These are phyloP conservation scores for Saturnispora gosingensis DNA, from an alignment of 805 yeast genomes.

Conservation along the genomic window DNA sequence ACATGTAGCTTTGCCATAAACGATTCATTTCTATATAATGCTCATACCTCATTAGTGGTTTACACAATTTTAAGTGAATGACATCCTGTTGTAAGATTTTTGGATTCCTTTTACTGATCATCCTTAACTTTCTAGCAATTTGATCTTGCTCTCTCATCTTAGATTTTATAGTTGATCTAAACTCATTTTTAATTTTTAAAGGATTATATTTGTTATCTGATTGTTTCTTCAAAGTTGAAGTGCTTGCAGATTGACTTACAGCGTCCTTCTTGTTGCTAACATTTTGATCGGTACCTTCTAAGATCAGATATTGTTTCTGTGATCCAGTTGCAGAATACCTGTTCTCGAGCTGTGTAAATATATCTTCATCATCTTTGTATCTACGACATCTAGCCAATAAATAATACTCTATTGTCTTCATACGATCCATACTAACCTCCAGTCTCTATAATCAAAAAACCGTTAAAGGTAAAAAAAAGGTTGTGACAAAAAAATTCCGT, in stretches of 20 bases:
- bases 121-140: conserved; percentile 30
- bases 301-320: conserved; percentile 37
- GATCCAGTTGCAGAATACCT: conserved; percentile 39
- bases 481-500: neutral
- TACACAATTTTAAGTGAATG: conserved; percentile 16
- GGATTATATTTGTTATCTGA: conserved; percentile 17
- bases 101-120: conserved; percentile 19
- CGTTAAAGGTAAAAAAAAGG: neutral
- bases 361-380: conserved; percentile 27
- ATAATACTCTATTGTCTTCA: conserved; percentile 36
- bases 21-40: conserved; percentile 45
- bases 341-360: conserved; percentile 33
- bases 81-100: conserved; percentile 15
- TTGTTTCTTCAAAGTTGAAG: neutral
- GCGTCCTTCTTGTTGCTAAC: conserved; percentile 8
- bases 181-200: conserved; percentile 30
- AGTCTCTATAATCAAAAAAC: neutral
- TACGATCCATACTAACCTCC: conserved; percentile 29
- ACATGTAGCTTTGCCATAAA: conserved; percentile 70
- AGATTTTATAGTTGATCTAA: conserved; percentile 32
- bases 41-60: conserved; percentile 30
- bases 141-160: conserved; percentile 33
- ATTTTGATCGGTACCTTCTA: conserved; percentile 31
- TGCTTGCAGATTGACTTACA: conserved; percentile 12
- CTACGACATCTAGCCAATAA: conserved; percentile 36